Evolutionary conservation across 2,329 filamentous ascomycete species (phyloP), one percentile per base, ranked within the genome.

Genomic region (Colletotrichum godetiae): DNA sequence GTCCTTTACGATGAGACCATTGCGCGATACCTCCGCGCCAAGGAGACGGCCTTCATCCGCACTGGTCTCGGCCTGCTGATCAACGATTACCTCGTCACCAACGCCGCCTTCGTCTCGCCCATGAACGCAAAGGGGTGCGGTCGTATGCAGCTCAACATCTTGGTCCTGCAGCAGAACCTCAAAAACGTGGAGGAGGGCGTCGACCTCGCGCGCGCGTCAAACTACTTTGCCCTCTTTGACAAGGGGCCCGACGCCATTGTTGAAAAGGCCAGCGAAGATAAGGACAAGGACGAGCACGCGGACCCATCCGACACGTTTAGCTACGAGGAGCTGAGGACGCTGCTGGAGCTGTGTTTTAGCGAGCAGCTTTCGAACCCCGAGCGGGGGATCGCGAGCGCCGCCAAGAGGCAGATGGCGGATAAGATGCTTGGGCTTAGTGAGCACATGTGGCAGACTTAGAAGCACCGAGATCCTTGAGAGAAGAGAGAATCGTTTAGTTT

Each of bases 111-210:
- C 79, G 93, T 96, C 57, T 91, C 92, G 62, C 92, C 93, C 8
- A 96, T 99, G 92, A 98, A 99, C 81, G 86, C 84, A 49, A 90
- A 93, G 77, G 97, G 97, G 55, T 94, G 92, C 73, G 91, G 92
- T n/a, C 90, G 95, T 49, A 95, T 99, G 90, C 93, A 95, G 81
- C 90, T 98, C 78, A 98, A 99, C 81, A 95, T 98, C 61, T 88
- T 98, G 29, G 97, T 99, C 53, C 86, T 99, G 64, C 96, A 98
- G 83, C 97, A 99, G 81, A 98, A 98, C 78, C 90, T 99, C 68
- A 98, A 98, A 85, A 97, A 97, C 76, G 92, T 99, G 66, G 95
- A 97, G 82, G 87, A 90, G 2, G 89, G 89, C 10, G 92, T 94
- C 3, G 88, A 89, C 69, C 86, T 96, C 33, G 86, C 87, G 4